Evolutionary conservation across 2,329 filamentous ascomycete species (phyloP).

Genomic region (Colletotrichum filicis): DNA sequence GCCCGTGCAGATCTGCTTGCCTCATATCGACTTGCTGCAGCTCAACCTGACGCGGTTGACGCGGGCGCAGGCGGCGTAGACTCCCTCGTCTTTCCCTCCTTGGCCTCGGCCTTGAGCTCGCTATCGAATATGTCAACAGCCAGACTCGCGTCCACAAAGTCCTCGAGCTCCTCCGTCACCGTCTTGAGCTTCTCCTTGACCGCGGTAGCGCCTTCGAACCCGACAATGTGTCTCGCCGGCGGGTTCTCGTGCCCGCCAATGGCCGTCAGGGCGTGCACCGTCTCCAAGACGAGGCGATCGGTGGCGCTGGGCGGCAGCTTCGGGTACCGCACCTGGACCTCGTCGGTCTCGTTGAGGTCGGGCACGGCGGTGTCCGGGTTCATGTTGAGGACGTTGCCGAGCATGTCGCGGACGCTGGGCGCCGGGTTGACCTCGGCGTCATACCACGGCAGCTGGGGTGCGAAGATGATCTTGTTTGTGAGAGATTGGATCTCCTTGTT

Average conservation of each 20-base stretch:
- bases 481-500: slow-evolving; percentile 92
- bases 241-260: slow-evolving; percentile 98
- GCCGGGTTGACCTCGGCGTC: slow-evolving; percentile 77
- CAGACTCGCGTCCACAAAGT: slow-evolving; percentile 91
- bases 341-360: slow-evolving; percentile 43
- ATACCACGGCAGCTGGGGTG: slow-evolving; percentile 77
- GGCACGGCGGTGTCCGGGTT: slow-evolving; percentile 72
- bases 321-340: slow-evolving; percentile 77
- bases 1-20: neutral
- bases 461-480: slow-evolving; percentile 87
- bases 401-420: slow-evolving; percentile 84
- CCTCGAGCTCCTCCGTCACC: slow-evolving; percentile 94
- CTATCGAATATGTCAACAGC: slow-evolving; percentile 81
- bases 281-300: slow-evolving; percentile 84
- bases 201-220: slow-evolving; percentile 84
- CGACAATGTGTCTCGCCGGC: slow-evolving; percentile 92
- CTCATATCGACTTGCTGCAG: neutral
- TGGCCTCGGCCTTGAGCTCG: slow-evolving; percentile 63
- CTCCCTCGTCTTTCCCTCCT: slow-evolving; percentile 49
- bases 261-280: slow-evolving; percentile 88
- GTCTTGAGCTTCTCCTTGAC: slow-evolving; percentile 98
- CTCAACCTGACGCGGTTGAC: slow-evolving; percentile 27
- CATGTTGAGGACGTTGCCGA: slow-evolving; percentile 81
- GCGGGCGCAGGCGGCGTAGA: slow-evolving; percentile 38
- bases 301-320: slow-evolving; percentile 75